A percentile compares a stretch with the other conserved stretches of the same genome.
Evolutionary conservation across 2,329 filamentous ascomycete species (phyloP).

Genomic region (Cryphonectria naterciae): DNA sequence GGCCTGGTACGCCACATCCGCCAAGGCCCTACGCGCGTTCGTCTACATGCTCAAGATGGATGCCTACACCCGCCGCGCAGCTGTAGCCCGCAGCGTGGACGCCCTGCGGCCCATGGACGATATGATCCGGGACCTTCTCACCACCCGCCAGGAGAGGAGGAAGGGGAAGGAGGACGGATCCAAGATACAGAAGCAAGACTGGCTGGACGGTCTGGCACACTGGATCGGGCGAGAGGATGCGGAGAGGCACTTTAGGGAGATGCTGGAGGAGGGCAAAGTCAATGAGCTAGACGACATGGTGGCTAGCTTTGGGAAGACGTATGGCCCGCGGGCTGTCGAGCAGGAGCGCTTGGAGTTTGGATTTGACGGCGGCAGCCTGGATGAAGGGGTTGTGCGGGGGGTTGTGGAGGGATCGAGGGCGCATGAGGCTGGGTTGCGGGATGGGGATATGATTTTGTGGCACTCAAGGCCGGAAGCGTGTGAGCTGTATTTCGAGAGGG

Average conservation of each 20-base stretch:
- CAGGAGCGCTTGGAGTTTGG: conserved; percentile 34
- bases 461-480: conserved; percentile 32
- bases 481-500: conserved; percentile 30
- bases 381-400: conserved; percentile 28
- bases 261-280: conserved; percentile 14
- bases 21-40: conserved; percentile 10
- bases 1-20: conserved; percentile 18
- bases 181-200: conserved; percentile 19
- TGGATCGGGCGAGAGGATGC: conserved; percentile 25
- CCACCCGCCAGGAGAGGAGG: background rate
- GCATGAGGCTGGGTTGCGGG: conserved; percentile 31
- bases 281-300: conserved; percentile 27
- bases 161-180: background rate
- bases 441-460: conserved; percentile 32
- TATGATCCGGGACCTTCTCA: conserved; percentile 16
- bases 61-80: conserved; percentile 18
- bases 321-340: conserved; percentile 26
- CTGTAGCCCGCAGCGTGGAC: conserved; percentile 9
- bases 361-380: conserved; percentile 32
- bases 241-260: conserved; percentile 8
- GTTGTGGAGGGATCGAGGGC: conserved; percentile 32
- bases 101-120: conserved; percentile 23
- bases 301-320: conserved; percentile 30
- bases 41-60: conserved; percentile 29
- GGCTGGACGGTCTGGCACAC: conserved; percentile 12